Evolutionary conservation across 192 early-diverging fungal genomes (phyloP), one percentile per base, ranked within the genome.

Genomic region (Tieghemiomyces parasiticus): DNA sequence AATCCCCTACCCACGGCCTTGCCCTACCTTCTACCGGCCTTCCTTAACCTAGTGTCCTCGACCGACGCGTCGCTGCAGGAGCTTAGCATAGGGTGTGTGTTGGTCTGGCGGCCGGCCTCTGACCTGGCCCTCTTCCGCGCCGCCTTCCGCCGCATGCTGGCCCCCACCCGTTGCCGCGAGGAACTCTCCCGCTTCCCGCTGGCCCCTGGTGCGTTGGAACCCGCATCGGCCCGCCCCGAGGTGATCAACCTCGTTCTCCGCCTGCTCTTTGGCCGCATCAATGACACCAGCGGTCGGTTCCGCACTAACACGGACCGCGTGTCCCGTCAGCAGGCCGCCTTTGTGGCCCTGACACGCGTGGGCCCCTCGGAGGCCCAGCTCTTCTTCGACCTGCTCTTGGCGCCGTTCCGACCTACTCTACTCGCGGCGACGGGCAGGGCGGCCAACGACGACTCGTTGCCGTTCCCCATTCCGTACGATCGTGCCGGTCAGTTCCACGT

Each of bases 151-250:
- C 78, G 76, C 20, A 67, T 99, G 34, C 67, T 87, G 4, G 84
- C 92, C 45, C 93, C 96, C 28, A 73, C 74, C 49, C 86, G 83
- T 60, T 96, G 95, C 79, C 85, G 95, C n/a, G 93, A 97, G 62
- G 81, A 84, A 61, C 74, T 98, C 25, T 73, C 87, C 29, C 83
- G 80, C 1, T 81, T 95, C 44, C 74, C 86, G 48, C 65, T 93
- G 34, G 79, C 80, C 16, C 71, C 77, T 19, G 71, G 78, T 16
- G 80, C 76, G 60, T 68, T 66, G 4, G 30, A 29, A 16, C 80
- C 86, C 59, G 62, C 71, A 4, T 66, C 75, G 42, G 82, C 93
- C 65, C 81, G 87, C 33, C 73, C 74, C 20, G 77, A 79, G 22
- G 60, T 93, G 19, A 79, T 93, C 74, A 79, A 84, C 3, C 68